Evolutionary conservation across 2,329 filamentous ascomycete species (phyloP).

Genomic region (Aspergillus floridensis): DNA sequence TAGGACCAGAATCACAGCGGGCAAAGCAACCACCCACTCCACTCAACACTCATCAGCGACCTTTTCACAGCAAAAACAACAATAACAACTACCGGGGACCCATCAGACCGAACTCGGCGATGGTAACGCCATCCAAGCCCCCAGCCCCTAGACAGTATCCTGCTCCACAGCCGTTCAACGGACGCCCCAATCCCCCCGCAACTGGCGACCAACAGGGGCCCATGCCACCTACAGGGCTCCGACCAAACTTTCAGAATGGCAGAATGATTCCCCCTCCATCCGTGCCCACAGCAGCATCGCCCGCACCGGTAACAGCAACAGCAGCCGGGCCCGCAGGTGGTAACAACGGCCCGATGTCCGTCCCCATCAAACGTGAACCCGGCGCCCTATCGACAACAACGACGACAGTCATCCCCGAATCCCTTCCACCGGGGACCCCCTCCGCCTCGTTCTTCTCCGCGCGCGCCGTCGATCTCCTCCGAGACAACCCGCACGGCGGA

Average conservation of each 20-base stretch:
- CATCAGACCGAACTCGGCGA: constrained; percentile 22
- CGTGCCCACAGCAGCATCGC: background rate
- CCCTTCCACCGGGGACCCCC: constrained; percentile 38
- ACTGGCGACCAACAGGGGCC: constrained; percentile 16
- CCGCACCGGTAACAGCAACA: constrained; percentile 19
- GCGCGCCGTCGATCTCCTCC: constrained; percentile 58
- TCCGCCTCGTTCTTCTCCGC: constrained; percentile 69
- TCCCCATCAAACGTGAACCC: constrained; percentile 28
- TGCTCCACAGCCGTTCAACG: constrained; percentile 19
- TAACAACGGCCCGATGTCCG: constrained; percentile 14
- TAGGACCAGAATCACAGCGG: constrained; percentile 43
- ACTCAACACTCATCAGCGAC: constrained; percentile 21
- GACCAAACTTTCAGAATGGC: constrained; percentile 22
- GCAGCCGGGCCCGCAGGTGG: constrained; percentile 3
- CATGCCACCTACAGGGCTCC: constrained; percentile 16
- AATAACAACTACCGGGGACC: constrained; percentile 15
- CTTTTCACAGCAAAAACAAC: constrained; percentile 8
- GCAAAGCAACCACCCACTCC: constrained; percentile 26
- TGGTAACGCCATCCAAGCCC: constrained; percentile 41
- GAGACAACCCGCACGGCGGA: constrained; percentile 47
- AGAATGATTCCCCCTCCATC: constrained; percentile 12
- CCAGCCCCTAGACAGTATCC: constrained; percentile 23
- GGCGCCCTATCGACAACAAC: constrained; percentile 6
- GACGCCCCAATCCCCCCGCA: constrained; percentile 21
- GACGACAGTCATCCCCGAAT: constrained; percentile 20